phyloP scores from a whole-genome alignment of 1,139 yeast species.

The Kodamaea arcana region DNA sequence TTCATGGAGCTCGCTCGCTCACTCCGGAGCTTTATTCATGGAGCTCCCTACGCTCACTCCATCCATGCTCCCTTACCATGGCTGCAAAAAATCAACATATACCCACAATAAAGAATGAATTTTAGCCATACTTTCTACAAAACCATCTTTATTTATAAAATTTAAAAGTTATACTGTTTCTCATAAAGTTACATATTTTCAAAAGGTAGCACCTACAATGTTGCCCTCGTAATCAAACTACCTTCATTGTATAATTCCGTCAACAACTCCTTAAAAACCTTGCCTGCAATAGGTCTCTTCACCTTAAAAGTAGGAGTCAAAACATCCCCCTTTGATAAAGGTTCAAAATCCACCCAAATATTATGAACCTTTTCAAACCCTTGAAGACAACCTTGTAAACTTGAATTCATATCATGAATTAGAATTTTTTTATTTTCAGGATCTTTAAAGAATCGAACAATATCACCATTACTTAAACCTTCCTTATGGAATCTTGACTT shows the following conservation, averaged over 20 bases:
- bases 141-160: no score
- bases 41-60: no score
- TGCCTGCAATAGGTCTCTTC: slow-evolving; percentile 57
- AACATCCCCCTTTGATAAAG: slow-evolving; percentile 59
- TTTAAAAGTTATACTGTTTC: no score
- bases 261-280: slow-evolving; percentile 45
- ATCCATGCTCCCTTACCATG: no score
- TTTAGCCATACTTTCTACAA: no score
- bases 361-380: slow-evolving; percentile 68
- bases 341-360: slow-evolving; percentile 55
- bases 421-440: slow-evolving; percentile 24
- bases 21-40: no score
- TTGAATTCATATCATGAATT: slow-evolving; percentile 24
- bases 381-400: slow-evolving; percentile 22
- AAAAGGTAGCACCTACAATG: no score
- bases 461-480: slow-evolving; percentile 18
- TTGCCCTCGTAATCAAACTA: slow-evolving; percentile 20
- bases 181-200: no score
- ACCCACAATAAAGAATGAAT: no score
- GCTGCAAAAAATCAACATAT: no score
- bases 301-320: slow-evolving; percentile 76
- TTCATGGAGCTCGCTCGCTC: no score
- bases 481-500: slow-evolving; percentile 11
- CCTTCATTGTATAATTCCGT: slow-evolving; percentile 61
- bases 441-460: slow-evolving; percentile 25